Base-by-base conservation (phyloP, 306 rosid genomes). In the Mimosa pudica region DNA sequence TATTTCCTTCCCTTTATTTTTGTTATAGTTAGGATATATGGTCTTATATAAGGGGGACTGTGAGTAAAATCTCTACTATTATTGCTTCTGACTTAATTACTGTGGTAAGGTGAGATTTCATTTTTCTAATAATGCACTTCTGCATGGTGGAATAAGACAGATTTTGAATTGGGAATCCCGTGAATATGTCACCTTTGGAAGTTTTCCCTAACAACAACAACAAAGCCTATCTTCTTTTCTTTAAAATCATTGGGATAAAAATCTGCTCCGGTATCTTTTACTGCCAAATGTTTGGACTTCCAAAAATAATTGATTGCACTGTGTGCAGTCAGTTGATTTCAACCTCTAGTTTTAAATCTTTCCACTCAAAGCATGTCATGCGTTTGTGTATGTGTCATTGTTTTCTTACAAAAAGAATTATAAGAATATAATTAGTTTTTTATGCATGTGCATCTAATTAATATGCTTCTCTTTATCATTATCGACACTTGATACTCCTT, bases 141-240 rank as follows among this genome's bases (percentile, higher is more conserved):
- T 57, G 76, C 17, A 49, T 51, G 57, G n/a, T 70, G 74, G 80
- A 48, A 76, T 77, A 48, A n/a, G 87, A 81, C 91, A 83, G 77
- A 76, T 61, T 81, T 72, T 87, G 36, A 69, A 81, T 58, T 70
- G 71, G 75, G 80, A 82, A 75, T 77, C 91, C 84, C 74, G 92
- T 89, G 90, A 91, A 70, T 72, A 51, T 14, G 35, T 17, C 70
- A 9, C 38, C 66, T 75, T 77, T 73, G 73, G 36, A 68, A 68
- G 73, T 18, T 79, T 75, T 42, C 60, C 54, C 35, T 20, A 10
- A 79, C 69, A 81, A 76, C 78, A 73, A 83, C 77, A 86, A 85
- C 67, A 89, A 89, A 80, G 73, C 3, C 48, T 84, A 32, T 84
- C 88, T 86, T 93, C 84, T 84, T 70, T 86, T 70, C 85, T 71